phyloP scores from a whole-genome alignment of 208 protist species.

The Trypanosoma melophagium region DNA sequence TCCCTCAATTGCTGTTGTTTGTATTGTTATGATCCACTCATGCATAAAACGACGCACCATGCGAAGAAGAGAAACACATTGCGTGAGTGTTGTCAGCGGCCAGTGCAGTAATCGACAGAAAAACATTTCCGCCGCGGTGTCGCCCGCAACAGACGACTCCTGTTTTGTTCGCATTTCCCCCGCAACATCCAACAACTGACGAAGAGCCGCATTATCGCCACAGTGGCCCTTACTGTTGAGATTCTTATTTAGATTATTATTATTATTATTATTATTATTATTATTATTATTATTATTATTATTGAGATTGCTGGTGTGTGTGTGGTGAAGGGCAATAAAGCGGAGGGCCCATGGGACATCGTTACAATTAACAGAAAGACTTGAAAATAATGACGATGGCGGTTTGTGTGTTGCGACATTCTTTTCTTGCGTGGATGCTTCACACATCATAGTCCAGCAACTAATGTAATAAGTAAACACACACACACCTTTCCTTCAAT shows the following conservation, averaged over 20 bases:
- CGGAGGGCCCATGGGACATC: conserved; percentile 11
- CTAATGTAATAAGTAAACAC: no score
- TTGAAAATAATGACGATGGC: no score
- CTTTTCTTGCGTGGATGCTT: no score
- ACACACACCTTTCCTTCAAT: no score
- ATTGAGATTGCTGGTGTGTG: not conserved
- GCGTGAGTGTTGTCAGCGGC: conserved; percentile 13
- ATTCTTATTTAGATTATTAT: no score
- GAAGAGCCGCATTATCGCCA: not conserved
- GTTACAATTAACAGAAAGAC: no score
- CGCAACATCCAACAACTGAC: conserved; percentile 11
- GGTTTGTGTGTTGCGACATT: no score
- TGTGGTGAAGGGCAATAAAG: conserved; percentile 2
- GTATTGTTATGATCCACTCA: not conserved
- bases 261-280: no score
- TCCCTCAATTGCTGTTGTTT: not conserved
- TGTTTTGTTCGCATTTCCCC: conserved; percentile 12
- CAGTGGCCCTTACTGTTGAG: no score
- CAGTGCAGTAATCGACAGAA: conserved; percentile 13
- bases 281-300: no score
- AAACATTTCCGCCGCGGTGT: conserved; percentile 3
- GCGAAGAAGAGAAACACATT: conserved; percentile 6
- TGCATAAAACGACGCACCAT: not conserved
- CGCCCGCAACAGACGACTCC: not conserved
- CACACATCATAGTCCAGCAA: no score